Percentiles rank a stretch among this genome's conserved stretches.
Conservation (phyloP, 202 grass and related monocot genomes). For the Schoenoplectus tabernaemontani region DNA sequence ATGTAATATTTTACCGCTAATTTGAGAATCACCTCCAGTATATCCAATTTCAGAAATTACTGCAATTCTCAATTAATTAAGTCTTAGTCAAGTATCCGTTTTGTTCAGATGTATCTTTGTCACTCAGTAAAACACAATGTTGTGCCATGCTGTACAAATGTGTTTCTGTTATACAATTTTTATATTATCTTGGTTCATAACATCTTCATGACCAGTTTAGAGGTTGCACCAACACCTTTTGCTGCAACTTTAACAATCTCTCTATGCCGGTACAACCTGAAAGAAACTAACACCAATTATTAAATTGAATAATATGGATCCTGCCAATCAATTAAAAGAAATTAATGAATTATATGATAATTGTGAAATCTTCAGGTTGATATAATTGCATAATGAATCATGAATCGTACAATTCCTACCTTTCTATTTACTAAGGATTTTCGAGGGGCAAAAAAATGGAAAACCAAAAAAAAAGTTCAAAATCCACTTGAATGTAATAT, state of each 20-base stretch:
- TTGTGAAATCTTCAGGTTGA: too few species aligned
- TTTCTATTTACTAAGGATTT: too few species aligned
- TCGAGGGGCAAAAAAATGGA: too few species aligned
- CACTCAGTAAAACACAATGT: neutral
- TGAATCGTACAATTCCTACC: too few species aligned
- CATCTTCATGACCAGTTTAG: slow-evolving; percentile 56
- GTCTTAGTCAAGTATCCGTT: neutral
- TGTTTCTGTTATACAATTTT: neutral
- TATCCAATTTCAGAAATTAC: neutral
- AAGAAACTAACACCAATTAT: too few species aligned
- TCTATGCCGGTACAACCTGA: slow-evolving; percentile 55
- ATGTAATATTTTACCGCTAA: neutral
- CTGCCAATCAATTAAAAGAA: too few species aligned
- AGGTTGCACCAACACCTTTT: slow-evolving; percentile 37
- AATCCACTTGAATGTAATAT: too few species aligned
- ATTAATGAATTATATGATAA: too few species aligned
- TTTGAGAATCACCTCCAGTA: too few species aligned
- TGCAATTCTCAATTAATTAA: neutral
- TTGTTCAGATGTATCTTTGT: neutral
- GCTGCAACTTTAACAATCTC: slow-evolving; percentile 48
- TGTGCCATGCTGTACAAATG: slow-evolving; percentile 2
- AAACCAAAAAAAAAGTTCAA: too few species aligned
- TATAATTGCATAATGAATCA: too few species aligned
- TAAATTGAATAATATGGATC: too few species aligned
- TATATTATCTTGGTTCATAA: slow-evolving; percentile 18